A percentile compares a stretch with the other conserved stretches of the same genome.
Evolutionary conservation across 495 filamentous ascomycete species (phyloP).

Genomic region (Paragyromitra xinjiangensis): DNA sequence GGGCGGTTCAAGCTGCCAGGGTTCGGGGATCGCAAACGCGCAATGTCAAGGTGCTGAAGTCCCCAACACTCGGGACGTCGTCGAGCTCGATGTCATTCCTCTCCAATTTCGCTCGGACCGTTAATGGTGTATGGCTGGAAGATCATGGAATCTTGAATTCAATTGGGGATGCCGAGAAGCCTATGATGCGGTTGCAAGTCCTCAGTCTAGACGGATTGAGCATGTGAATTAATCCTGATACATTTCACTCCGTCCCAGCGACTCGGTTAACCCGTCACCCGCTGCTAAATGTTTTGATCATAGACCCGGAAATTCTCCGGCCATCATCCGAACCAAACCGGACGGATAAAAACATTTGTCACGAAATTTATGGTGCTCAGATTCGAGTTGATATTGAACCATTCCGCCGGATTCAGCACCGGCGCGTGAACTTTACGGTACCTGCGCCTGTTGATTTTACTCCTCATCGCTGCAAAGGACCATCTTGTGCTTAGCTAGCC

Average conservation of each 20-base stretch:
- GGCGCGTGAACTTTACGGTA: conserved; percentile 12
- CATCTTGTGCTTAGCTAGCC: conserved; percentile 14
- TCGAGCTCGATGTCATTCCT: conserved; percentile 5
- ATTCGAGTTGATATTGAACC: conserved; percentile 3
- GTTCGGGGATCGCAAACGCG: conserved; percentile 9
- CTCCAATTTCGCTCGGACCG: conserved; percentile 33
- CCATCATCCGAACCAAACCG: neutral
- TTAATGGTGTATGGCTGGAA: conserved; percentile 20
- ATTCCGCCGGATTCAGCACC: conserved; percentile 36
- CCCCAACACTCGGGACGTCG: conserved; percentile 5
- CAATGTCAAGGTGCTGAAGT: neutral
- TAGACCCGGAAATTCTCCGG: conserved; percentile 36
- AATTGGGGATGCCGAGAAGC: conserved; percentile 10
- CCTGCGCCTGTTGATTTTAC: conserved; percentile 26
- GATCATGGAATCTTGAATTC: conserved; percentile 18
- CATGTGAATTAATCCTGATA: conserved; percentile 3
- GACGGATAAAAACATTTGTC: conserved; percentile 29
- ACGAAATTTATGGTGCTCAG: conserved; percentile 11
- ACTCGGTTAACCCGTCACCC: conserved; percentile 38
- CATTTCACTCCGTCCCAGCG: conserved; percentile 30
- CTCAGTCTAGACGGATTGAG: neutral
- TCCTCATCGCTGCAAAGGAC: conserved; percentile 25
- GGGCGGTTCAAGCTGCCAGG: conserved; percentile 31
- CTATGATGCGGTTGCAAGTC: conserved; percentile 5
- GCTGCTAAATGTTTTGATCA: conserved; percentile 21